Conservation (phyloP, 768 basidiomycete species). For the Mrakia gelida region DNA sequence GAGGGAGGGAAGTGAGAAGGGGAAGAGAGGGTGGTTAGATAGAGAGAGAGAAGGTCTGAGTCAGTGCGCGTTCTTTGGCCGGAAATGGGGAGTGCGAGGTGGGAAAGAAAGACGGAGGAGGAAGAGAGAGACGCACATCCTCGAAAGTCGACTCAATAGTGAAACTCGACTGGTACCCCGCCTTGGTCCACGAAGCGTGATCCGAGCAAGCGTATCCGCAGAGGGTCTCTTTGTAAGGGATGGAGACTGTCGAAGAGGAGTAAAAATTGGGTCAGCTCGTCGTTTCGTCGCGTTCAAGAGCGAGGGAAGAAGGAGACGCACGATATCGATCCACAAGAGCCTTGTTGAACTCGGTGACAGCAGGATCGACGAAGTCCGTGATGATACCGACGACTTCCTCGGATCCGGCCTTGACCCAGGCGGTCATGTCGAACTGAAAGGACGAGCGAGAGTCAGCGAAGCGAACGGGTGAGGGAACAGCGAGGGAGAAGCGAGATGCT, state of each 20-base stretch:
- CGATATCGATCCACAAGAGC: constrained; percentile 9
- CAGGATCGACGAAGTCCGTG: constrained; percentile 70
- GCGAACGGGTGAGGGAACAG: too few relatives aligned
- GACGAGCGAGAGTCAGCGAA: not conserved
- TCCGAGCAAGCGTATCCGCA: constrained; percentile 53
- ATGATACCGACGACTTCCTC: constrained; percentile 68
- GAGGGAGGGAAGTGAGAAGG: too few relatives aligned
- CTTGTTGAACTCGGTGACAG: constrained; percentile 77
- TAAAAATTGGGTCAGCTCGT: too few relatives aligned
- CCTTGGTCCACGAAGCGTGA: constrained; percentile 34
- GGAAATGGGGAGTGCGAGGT: too few relatives aligned
- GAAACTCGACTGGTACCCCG: constrained; percentile 31
- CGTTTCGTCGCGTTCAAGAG: too few relatives aligned
- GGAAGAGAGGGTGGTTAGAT: too few relatives aligned
- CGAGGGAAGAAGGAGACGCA: too few relatives aligned
- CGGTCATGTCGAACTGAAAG: constrained; percentile 79
- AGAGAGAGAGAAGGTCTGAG: too few relatives aligned
- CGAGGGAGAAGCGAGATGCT: not conserved
- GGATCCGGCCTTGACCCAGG: constrained; percentile 83
- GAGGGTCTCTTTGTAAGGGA: constrained; percentile 43
- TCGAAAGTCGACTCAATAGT: constrained; percentile 45
- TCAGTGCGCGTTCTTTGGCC: too few relatives aligned
- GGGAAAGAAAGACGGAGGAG: too few relatives aligned
- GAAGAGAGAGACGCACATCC: constrained; percentile 29
- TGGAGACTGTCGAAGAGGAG: not conserved